phyloP scores from a whole-genome alignment of 78 protist genomes.

The Dictyostelium citrinum region DNA sequence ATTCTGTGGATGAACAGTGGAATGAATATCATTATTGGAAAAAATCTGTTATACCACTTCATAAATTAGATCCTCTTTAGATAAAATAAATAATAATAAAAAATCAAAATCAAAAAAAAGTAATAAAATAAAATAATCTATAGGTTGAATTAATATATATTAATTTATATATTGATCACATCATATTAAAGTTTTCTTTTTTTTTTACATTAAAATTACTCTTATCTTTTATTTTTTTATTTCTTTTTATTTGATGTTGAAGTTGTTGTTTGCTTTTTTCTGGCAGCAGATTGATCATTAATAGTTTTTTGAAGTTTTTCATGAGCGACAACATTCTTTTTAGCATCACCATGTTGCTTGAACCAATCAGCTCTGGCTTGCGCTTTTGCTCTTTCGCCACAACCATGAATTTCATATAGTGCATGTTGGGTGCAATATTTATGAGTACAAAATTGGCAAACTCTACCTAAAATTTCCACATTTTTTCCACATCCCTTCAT shows the following conservation, averaged over 20 bases:
- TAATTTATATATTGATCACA: not conserved
- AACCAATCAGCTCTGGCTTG: constrained; percentile 82
- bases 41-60: constrained; percentile 42
- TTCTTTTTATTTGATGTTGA: not conserved
- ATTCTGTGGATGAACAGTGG: constrained; percentile 64
- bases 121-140: not conserved
- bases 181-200: not conserved
- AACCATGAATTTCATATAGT: constrained; percentile 80
- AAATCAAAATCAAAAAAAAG: not conserved
- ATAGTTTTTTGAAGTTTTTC: constrained; percentile 30
- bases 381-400: constrained; percentile 74
- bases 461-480: constrained; percentile 37
- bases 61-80: constrained; percentile 72
- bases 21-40: constrained; percentile 80
- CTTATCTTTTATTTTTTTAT: not conserved
- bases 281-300: not conserved
- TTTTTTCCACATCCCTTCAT: constrained; percentile 42
- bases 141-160: not conserved
- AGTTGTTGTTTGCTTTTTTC: constrained; percentile 16
- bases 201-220: no score
- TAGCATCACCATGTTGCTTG: constrained; percentile 31
- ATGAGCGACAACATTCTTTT: constrained; percentile 6
- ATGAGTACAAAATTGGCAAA: constrained; percentile 61
- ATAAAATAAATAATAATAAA: not conserved
- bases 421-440: constrained; percentile 61